Base-by-base conservation (phyloP, 495 filamentous ascomycete species). In the Daldinia grandis region DNA sequence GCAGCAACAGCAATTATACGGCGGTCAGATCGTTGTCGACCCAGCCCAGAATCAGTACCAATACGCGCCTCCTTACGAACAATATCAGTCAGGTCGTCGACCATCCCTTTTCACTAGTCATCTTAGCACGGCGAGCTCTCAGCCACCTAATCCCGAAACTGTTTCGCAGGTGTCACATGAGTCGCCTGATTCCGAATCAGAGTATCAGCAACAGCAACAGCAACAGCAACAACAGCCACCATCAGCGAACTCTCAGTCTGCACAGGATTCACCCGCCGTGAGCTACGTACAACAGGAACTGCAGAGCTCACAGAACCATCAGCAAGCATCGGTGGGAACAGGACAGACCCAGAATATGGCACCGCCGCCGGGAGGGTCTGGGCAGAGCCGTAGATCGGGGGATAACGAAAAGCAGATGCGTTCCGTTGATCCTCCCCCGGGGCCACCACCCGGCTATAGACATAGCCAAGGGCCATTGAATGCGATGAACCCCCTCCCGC, bases 81-180 rank as follows among this genome's bases (percentile, higher is more conserved):
- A 80, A 54, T 80, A 81, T 61, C 82, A 78, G 64, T 66, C 67
- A 59, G 77, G 55, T 60, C 76, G 66, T 35, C 58, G 67, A 10
- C 74, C 72, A 14, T 73, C 76, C 3, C 35, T 67, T 12, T 79
- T 79, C 55, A 62, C 72, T 21, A 72, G 77, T 5, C 81, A 83
- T 61, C 78, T 82, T 50, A 75, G 74, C 69, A 81, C 75, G 42
- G 62, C 71, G 57, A 66, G 73, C 56, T 74, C 78, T 44, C 80
- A 82, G 61, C 78, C 76, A n/a, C 81, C 84, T 17, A 86, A 86
- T 66, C 78, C 83, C 15, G 83, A 87, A 71, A 79, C 85, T 53
- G 63, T 87, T 64, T 84, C 87, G 40, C 88, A 90, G 76, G 78
- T 89, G 64, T 91, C 89, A 74, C 86, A 85, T 78, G 89, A 91